Conservation (phyloP, 2,329 filamentous ascomycete genomes). For the Aspergillus bombycis region DNA sequence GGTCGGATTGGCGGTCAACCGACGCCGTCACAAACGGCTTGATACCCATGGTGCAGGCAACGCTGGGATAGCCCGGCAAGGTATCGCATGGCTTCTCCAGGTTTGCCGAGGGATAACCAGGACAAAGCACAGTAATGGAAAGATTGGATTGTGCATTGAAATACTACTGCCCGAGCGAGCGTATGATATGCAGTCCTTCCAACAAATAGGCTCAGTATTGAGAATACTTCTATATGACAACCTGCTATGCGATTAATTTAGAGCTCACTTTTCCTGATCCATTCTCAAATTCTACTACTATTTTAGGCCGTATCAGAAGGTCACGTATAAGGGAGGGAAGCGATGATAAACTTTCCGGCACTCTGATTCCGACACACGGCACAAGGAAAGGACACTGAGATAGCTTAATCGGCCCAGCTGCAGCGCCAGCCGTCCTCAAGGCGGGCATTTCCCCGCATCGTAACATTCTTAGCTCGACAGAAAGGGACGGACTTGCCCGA, state of each 20-base stretch:
- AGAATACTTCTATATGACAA: background rate
- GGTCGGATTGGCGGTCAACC: conserved; percentile 53
- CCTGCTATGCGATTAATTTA: background rate
- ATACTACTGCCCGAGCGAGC: background rate
- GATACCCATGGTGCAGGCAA: background rate
- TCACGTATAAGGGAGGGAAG: background rate
- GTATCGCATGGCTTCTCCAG: background rate
- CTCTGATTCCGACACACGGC: background rate
- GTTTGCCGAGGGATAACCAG: accelerated
- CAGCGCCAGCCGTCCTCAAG: background rate
- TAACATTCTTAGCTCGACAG: background rate
- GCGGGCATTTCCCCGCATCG: background rate
- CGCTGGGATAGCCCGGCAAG: background rate
- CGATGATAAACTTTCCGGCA: background rate
- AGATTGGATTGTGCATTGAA: background rate
- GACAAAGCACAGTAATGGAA: background rate
- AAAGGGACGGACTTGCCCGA: background rate
- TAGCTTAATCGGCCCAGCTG: background rate
- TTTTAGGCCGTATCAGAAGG: background rate
- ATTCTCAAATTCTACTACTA: background rate
- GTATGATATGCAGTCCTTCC: background rate
- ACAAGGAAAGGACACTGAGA: background rate
- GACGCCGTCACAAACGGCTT: conserved; percentile 21
- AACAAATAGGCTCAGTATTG: background rate
- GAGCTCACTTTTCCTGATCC: background rate